A percentile compares a stretch with the other conserved stretches of the same genome.
Conservation (phyloP, 2,329 filamentous ascomycete genomes). For the Plectosphaerella sp. region DNA sequence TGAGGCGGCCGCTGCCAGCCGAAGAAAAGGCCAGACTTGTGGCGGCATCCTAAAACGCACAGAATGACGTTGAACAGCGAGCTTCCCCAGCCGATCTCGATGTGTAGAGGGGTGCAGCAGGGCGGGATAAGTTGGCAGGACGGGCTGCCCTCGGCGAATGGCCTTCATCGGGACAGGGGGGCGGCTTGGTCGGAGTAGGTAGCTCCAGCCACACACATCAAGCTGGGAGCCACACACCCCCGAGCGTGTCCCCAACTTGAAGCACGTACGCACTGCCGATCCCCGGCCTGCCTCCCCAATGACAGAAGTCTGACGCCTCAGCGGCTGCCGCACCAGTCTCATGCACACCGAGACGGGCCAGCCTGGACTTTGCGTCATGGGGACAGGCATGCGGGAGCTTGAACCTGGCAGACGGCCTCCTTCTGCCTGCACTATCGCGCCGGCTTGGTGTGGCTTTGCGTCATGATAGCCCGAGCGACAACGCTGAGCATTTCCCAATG, state of each 20-base stretch:
- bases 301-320: slow-evolving; percentile 2
- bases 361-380: slow-evolving; percentile 11
- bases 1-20: background rate
- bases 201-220: background rate
- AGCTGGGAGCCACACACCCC: background rate
- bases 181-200: background rate
- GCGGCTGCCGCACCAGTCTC: slow-evolving; percentile 12
- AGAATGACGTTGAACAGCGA: background rate
- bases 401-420: background rate
- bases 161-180: background rate
- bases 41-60: background rate
- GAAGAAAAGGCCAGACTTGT: too few relatives aligned
- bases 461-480: slow-evolving; percentile 10
- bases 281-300: slow-evolving; percentile 4
- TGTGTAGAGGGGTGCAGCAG: background rate
- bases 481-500: slow-evolving; percentile 7
- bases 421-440: background rate
- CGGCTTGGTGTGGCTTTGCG: slow-evolving; percentile 13
- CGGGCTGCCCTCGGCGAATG: background rate
- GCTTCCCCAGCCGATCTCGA: background rate
- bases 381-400: background rate
- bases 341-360: background rate
- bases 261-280: background rate
- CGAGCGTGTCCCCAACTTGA: too few relatives aligned
- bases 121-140: background rate